phyloP scores from a whole-genome alignment of 169 alveolate genomes.

The Amoebophrya sp. region DNA sequence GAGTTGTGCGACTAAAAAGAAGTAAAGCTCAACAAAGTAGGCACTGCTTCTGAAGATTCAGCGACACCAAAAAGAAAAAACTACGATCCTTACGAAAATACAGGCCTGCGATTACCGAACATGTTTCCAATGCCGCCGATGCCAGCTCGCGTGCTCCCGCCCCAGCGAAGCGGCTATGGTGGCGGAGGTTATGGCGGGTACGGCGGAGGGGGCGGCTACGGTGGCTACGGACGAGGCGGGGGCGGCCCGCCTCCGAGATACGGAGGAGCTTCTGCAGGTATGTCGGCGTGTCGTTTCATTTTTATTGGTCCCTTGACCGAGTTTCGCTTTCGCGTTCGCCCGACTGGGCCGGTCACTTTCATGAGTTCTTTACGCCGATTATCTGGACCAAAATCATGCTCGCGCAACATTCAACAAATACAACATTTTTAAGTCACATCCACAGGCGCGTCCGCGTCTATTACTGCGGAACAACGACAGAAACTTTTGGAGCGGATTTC shows the following conservation, averaged over 20 bases:
- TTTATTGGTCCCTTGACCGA: background rate
- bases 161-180: background rate
- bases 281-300: background rate
- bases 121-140: background rate
- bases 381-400: background rate
- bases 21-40: background rate
- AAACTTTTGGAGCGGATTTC: background rate
- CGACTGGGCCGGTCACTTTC: no score
- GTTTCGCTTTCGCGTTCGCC: no score
- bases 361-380: no score
- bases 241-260: background rate
- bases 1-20: background rate
- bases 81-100: no score
- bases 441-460: background rate
- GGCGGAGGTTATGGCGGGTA: background rate
- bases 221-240: background rate
- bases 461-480: background rate
- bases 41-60: background rate
- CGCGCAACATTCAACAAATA: background rate
- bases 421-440: background rate
- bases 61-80: background rate
- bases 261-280: background rate
- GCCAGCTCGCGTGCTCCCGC: background rate
- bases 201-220: background rate
- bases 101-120: no score